Percentiles rank a stretch among this genome's conserved stretches.
These are phyloP conservation scores for Phytophthora pisi DNA, from an alignment of 352 stramenopile genomes.

Conservation along the genomic window DNA sequence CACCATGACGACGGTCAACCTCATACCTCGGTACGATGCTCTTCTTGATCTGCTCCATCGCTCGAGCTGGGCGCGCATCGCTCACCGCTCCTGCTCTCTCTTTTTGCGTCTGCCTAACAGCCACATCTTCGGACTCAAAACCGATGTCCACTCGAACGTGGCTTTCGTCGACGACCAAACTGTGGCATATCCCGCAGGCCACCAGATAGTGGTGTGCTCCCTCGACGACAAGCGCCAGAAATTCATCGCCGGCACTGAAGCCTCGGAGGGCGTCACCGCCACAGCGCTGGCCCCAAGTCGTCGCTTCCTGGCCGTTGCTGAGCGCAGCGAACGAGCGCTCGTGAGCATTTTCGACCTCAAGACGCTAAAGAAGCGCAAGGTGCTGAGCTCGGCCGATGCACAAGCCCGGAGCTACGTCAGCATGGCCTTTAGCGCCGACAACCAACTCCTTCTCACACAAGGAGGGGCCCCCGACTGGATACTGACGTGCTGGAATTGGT, in stretches of 20 bases:
- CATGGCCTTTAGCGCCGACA: slow-evolving; percentile 91
- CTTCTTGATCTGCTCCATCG: not conserved
- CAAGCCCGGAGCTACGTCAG: slow-evolving; percentile 73
- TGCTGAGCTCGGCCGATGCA: slow-evolving; percentile 73
- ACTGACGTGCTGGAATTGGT: slow-evolving; percentile 93
- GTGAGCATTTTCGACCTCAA: slow-evolving; percentile 91
- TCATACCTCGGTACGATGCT: slow-evolving; percentile 37
- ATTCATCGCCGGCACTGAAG: slow-evolving; percentile 84
- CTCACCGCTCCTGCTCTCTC: slow-evolving; percentile 10
- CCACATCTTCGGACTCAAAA: slow-evolving; percentile 93
- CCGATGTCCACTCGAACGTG: slow-evolving; percentile 80
- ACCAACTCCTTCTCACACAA: slow-evolving; percentile 90
- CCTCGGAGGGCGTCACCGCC: slow-evolving; percentile 72
- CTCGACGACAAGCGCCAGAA: slow-evolving; percentile 93
- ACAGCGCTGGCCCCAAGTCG: slow-evolving; percentile 71
- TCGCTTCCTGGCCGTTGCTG: slow-evolving; percentile 79
- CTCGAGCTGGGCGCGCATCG: not conserved
- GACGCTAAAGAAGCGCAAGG: slow-evolving; percentile 92
- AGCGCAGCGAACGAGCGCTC: slow-evolving; percentile 69
- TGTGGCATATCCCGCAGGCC: slow-evolving; percentile 85
- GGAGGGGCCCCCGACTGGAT: slow-evolving; percentile 86
- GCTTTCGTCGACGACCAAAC: slow-evolving; percentile 88
- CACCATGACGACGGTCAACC: slow-evolving; percentile 48
- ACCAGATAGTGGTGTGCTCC: slow-evolving; percentile 88
- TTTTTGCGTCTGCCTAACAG: slow-evolving; percentile 28